Conservation (phyloP, 495 filamentous ascomycete genomes). For the Xylaria curta region DNA sequence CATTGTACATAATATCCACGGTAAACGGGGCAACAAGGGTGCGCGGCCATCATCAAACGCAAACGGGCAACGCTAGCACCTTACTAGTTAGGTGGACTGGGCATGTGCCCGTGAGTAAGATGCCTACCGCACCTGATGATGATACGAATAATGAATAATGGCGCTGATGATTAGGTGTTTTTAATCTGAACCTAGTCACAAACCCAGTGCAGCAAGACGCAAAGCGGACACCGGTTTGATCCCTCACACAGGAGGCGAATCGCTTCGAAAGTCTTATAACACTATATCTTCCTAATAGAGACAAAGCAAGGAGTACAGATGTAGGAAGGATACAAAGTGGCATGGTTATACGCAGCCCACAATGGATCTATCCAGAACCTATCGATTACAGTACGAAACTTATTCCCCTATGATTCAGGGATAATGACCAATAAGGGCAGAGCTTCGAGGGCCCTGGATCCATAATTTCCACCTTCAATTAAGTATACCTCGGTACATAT, state of each 20-base stretch:
- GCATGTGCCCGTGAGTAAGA: neutral
- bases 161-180: neutral
- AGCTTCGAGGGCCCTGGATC: neutral
- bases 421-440: neutral
- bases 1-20: neutral
- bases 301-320: neutral
- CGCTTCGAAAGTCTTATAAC: neutral
- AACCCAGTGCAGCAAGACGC: neutral
- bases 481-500: neutral
- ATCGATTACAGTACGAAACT: neutral
- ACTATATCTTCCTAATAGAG: neutral
- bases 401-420: neutral
- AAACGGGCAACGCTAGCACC: conserved; percentile 11
- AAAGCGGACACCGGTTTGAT: neutral
- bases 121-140: neutral
- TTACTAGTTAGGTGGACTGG: neutral
- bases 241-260: neutral
- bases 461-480: neutral
- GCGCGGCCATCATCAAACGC: conserved; percentile 18
- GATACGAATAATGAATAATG: neutral
- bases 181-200: neutral
- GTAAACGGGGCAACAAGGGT: conserved; percentile 4
- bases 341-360: neutral
- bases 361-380: neutral
- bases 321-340: neutral